Evolutionary conservation across 768 basidiomycete species (phyloP).

Genomic region (Mycena indigotica): DNA sequence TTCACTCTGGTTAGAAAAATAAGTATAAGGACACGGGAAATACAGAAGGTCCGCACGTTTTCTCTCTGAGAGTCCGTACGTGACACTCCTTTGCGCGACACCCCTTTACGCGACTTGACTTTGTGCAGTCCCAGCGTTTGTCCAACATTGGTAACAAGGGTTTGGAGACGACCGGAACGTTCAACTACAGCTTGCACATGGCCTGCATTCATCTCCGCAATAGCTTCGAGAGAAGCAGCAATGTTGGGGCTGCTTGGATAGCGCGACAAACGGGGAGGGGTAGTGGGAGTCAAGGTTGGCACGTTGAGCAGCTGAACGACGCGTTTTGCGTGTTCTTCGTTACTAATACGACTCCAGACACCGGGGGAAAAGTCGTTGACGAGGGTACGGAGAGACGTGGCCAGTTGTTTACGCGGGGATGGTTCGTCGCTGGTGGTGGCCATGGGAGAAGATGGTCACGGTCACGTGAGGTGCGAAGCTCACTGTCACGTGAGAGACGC

Average conservation of each 20-base stretch:
- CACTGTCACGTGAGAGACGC: too few species aligned
- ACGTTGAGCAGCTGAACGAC: not conserved
- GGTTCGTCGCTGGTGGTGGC: too few species aligned
- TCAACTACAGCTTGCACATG: not conserved
- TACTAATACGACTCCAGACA: not conserved
- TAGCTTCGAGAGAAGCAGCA: not conserved
- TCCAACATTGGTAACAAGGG: not conserved
- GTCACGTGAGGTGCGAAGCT: too few species aligned
- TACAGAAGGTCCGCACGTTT: too few species aligned
- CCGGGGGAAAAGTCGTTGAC: not conserved
- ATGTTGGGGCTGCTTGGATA: not conserved
- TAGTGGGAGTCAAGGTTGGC: too few species aligned
- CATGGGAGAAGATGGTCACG: too few species aligned
- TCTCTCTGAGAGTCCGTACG: not conserved
- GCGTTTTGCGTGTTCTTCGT: not conserved
- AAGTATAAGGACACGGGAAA: too few species aligned
- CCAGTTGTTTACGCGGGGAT: not conserved
- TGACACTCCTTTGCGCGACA: too few species aligned
- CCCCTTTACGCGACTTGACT: too few species aligned
- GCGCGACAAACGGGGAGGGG: not conserved
- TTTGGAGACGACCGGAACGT: not conserved
- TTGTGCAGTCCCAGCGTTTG: not conserved
- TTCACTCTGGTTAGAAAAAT: not conserved
- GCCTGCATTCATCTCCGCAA: not conserved
- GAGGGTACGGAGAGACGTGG: not conserved